Evolutionary conservation across 495 filamentous ascomycete genomes (phyloP), one percentile per base, ranked within the genome.

Genomic region (Parathielavia hyrcaniae): DNA sequence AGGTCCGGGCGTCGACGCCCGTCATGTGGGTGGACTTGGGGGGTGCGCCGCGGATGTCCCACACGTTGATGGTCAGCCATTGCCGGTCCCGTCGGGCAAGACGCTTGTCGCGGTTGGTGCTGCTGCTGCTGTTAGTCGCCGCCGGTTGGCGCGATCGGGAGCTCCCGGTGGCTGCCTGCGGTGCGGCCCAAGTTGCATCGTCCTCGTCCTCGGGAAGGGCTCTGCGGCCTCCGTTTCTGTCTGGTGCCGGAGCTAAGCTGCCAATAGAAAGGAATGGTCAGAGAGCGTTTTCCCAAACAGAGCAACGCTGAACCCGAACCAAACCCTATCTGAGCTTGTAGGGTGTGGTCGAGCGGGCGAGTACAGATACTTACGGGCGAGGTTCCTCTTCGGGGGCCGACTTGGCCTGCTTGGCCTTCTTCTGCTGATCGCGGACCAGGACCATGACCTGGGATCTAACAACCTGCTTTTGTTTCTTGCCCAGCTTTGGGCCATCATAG

Each of bases 171-270:
- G 26, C 17, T 45, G 47, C 23, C n/a, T n/a, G 23, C 19, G 47
- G 19, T 35, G 32, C 47, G 16, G 32, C 47, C 14, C 8, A 17
- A 22, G 47, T 17, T 36, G 41, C 41, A 38, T 38, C 13, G 35
- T 11, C 35, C 10, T 38, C 35, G 9, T 38, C 13, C 35, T 38
- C 35, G 35, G 35, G 35, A 1, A 38, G 35, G 35, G 9, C 13
- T 38, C 10, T 22, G 41, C 41, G 2, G 19, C 41, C 20, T 1
- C 4, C 19, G 41, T n/a, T 22, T 6, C 2, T n/a, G 32, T 35
- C 32, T 20, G 10, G 47, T n/a, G 47, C 47, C n/a, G 47, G 47
- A 50, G 47, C 47, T 20, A 50, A 36, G 3, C 47, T 50, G 47
- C 47, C 0, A 34, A 14, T 4, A 0, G 22, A 13, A 17, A 4